A percentile compares a stretch with the other conserved stretches of the same genome.
Conservation (phyloP, 2,329 filamentous ascomycete species). For the Exophiala viscosa region DNA sequence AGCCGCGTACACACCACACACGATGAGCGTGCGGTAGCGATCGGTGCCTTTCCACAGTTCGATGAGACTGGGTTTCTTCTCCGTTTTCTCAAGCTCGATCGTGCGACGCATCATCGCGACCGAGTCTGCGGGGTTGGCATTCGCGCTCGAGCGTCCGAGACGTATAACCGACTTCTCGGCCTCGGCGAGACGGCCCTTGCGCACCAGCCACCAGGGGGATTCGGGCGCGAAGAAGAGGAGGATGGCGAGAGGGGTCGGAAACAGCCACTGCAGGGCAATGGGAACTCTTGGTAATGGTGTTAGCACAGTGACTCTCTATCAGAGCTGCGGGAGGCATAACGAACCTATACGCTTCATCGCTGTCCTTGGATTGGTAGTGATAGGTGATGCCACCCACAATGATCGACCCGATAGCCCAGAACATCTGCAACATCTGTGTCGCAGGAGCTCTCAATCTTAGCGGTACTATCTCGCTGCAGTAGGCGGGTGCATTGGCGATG, state of each 20-base stretch:
- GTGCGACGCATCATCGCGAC: constrained; percentile 37
- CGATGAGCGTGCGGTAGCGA: constrained; percentile 32
- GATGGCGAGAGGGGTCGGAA: constrained; percentile 54
- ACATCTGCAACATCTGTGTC: constrained; percentile 64
- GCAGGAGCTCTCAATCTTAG: constrained; percentile 55
- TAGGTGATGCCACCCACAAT: constrained; percentile 59
- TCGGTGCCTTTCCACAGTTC: constrained; percentile 36
- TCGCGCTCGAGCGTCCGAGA: constrained; percentile 44
- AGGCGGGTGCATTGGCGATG: constrained; percentile 62
- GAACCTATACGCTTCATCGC: constrained; percentile 43
- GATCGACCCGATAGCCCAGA: constrained; percentile 61
- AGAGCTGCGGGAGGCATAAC: constrained; percentile 28
- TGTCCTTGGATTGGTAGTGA: constrained; percentile 43
- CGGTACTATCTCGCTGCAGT: constrained; percentile 60
- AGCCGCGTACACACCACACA: constrained; percentile 33
- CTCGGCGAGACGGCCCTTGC: constrained; percentile 44
- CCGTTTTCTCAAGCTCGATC: constrained; percentile 33
- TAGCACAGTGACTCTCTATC: constrained; percentile 31
- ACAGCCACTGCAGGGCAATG: constrained; percentile 58
- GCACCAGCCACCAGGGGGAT: constrained; percentile 55
- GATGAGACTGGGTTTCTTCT: constrained; percentile 30
- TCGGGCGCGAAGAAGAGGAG: constrained; percentile 52
- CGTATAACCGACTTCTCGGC: constrained; percentile 49
- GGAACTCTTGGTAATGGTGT: constrained; percentile 44
- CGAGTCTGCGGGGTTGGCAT: constrained; percentile 34